phyloP scores from a whole-genome alignment of 2,329 filamentous ascomycete genomes.

The Aspergillus spinulosporus region DNA sequence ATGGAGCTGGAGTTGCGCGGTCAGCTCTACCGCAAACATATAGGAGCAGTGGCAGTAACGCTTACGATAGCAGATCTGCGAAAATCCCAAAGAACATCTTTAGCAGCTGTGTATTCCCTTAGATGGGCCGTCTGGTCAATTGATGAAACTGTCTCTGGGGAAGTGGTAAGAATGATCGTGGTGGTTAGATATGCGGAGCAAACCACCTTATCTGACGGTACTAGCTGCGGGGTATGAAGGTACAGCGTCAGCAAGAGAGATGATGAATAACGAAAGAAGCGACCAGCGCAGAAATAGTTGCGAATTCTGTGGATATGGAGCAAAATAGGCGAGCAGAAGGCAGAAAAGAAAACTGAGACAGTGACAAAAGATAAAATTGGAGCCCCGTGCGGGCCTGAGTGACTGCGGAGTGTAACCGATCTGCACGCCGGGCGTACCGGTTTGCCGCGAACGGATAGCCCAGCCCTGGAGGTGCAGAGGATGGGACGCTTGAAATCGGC shows the following conservation, averaged over 20 bases:
- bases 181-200: constrained; percentile 3
- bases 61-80: constrained; percentile 75
- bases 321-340: constrained; percentile 4
- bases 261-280: neutral
- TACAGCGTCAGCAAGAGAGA: constrained; percentile 5
- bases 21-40: neutral
- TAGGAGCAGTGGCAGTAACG: constrained; percentile 11
- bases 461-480: neutral
- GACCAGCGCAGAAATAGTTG: neutral
- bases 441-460: neutral
- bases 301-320: neutral
- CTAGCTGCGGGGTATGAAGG: constrained; percentile 16
- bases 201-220: constrained; percentile 8
- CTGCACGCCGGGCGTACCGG: constrained; percentile 4
- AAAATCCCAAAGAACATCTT: constrained; percentile 79
- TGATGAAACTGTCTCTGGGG: neutral
- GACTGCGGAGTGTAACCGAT: constrained; percentile 16
- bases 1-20: constrained; percentile 63
- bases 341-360: constrained; percentile 10
- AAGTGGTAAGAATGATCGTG: constrained; percentile 1
- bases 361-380: constrained; percentile 15
- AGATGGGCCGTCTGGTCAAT: neutral
- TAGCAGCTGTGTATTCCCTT: neutral
- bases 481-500: neutral
- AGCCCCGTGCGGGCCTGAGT: constrained; percentile 10